Evolutionary conservation across 2,329 filamentous ascomycete species (phyloP).

Genomic region (Helotiales sp.): DNA sequence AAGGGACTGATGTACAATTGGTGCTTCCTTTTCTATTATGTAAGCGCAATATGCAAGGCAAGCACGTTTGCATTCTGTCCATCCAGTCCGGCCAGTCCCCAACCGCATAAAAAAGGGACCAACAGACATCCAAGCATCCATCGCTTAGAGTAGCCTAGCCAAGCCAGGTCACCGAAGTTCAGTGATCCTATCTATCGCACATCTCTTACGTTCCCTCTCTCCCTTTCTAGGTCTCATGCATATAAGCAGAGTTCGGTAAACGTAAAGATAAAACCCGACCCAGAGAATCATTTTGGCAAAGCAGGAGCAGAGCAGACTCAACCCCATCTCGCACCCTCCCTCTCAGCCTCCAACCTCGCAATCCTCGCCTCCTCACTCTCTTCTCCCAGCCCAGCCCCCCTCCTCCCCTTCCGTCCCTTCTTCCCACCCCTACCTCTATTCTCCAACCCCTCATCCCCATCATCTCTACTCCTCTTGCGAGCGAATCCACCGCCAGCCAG

Average conservation of each 20-base stretch:
- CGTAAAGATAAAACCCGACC: too few species aligned
- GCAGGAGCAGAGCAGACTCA: background rate
- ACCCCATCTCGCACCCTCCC: slow-evolving; percentile 53
- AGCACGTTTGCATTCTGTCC: background rate
- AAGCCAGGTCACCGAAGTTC: background rate
- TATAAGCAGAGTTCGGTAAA: background rate
- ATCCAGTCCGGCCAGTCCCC: background rate
- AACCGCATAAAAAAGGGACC: background rate
- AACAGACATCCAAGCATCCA: too few species aligned
- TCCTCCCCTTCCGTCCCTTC: slow-evolving; percentile 52
- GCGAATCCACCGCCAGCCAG: slow-evolving; percentile 46
- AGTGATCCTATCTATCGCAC: background rate
- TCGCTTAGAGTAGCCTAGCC: too few species aligned
- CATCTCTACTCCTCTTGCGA: slow-evolving; percentile 54
- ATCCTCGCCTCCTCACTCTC: slow-evolving; percentile 44
- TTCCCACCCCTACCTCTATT: slow-evolving; percentile 49
- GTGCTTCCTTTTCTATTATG: background rate
- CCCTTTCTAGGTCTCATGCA: background rate
- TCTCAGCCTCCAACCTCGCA: slow-evolving; percentile 60
- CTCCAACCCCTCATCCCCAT: slow-evolving; percentile 51
- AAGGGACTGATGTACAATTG: background rate
- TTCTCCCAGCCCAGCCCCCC: slow-evolving; percentile 31
- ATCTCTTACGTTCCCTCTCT: background rate
- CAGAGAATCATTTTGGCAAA: background rate
- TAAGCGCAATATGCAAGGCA: background rate